Percentiles rank a stretch among this genome's conserved stretches.
Conservation (phyloP, 192 early-diverging fungal species). For the Mortierella hygrophila region DNA sequence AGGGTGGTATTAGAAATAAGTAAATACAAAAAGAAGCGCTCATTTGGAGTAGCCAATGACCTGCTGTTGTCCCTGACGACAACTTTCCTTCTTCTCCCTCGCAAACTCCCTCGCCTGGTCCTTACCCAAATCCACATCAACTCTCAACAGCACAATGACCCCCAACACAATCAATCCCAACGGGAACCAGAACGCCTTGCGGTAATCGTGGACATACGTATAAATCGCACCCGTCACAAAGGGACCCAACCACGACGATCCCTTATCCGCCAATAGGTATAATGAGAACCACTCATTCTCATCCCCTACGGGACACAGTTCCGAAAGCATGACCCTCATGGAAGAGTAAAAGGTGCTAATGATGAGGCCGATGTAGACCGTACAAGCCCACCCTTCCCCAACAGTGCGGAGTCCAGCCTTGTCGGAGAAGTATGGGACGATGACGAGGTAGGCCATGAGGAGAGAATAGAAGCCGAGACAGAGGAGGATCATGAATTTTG, state of each 20-base stretch:
- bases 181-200: constrained; percentile 64
- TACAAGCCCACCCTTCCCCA: constrained; percentile 39
- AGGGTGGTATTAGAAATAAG: background rate
- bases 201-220: constrained; percentile 53
- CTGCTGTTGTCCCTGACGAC: background rate
- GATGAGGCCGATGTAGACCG: constrained; percentile 61
- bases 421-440: constrained; percentile 58
- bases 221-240: constrained; percentile 52
- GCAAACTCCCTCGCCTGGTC: constrained; percentile 53
- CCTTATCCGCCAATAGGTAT: constrained; percentile 74
- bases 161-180: constrained; percentile 58
- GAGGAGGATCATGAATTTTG: constrained; percentile 63
- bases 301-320: constrained; percentile 71
- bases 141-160: constrained; percentile 42
- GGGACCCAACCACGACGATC: constrained; percentile 68
- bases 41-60: background rate
- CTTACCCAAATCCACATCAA: constrained; percentile 67
- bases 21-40: background rate
- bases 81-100: constrained; percentile 29
- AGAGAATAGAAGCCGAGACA: constrained; percentile 48
- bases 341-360: constrained; percentile 62
- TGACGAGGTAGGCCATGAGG: constrained; percentile 62
- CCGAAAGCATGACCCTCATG: constrained; percentile 66
- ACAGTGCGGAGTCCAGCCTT: constrained; percentile 26
- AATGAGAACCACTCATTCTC: constrained; percentile 79